Conservation (phyloP, 768 basidiomycete genomes). For the Atractiella rhizophila region DNA sequence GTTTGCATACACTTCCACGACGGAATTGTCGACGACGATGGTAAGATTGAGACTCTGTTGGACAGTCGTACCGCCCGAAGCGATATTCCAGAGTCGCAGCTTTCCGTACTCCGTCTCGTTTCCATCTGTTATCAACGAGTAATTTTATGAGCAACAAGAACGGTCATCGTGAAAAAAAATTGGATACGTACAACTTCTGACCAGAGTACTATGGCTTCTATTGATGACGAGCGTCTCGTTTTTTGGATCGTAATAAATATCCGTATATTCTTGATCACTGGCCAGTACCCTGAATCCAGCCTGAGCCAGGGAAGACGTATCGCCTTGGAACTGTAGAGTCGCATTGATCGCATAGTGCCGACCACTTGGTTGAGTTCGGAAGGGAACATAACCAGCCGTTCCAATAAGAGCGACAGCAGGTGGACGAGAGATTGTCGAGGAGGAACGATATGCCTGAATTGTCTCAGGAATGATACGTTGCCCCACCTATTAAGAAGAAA, state of each 20-base stretch:
- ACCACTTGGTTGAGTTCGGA: conserved; percentile 8
- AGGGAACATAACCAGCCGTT: conserved; percentile 3
- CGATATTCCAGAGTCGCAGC: conserved; percentile 11
- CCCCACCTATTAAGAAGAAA: too few relatives aligned
- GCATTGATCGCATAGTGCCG: conserved; percentile 11
- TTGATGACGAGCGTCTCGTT: conserved; percentile 8
- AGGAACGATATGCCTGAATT: conserved; percentile 7
- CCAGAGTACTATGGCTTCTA: conserved; percentile 5
- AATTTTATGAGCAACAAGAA: neutral
- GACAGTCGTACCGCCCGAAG: neutral
- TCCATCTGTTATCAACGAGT: neutral
- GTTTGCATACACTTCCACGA: conserved; percentile 15
- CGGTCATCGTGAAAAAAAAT: neutral
- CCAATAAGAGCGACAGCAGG: neutral
- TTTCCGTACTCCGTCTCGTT: conserved; percentile 12
- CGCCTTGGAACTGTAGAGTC: too few relatives aligned
- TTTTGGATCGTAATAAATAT: conserved; percentile 10
- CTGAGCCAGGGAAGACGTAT: conserved; percentile 3
- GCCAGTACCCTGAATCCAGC: conserved; percentile 13
- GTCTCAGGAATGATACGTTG: conserved; percentile 14
- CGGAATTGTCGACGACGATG: conserved; percentile 15
- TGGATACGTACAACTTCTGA: conserved; percentile 10
- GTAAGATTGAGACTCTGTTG: conserved; percentile 14
- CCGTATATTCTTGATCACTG: conserved; percentile 14
- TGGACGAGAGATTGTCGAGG: neutral